Evolutionary conservation across 1,284 basidiomycete species (phyloP).

Genomic region (Ustilago cynodontis): DNA sequence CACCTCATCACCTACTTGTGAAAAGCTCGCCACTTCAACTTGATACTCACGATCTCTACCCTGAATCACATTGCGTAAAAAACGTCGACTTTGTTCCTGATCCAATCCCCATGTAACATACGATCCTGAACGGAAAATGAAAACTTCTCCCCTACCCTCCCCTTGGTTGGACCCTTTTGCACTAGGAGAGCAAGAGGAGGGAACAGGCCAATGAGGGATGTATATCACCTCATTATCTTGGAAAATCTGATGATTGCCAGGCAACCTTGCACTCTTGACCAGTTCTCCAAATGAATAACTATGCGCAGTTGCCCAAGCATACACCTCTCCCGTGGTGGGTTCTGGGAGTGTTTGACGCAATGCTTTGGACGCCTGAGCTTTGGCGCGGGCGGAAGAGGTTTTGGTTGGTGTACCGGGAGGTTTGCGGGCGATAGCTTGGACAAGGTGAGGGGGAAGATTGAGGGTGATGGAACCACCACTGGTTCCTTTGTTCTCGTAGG

Average conservation of each 20-base stretch:
- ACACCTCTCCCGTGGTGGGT: slow-evolving; percentile 54
- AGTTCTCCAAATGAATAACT: slow-evolving; percentile 62
- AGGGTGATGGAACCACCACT: slow-evolving; percentile 48
- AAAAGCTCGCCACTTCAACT: slow-evolving; percentile 54
- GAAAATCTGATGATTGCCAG: slow-evolving; percentile 55
- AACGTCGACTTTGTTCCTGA: slow-evolving; percentile 54
- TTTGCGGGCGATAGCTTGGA: slow-evolving; percentile 48
- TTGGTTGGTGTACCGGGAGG: slow-evolving; percentile 30
- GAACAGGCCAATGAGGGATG: slow-evolving; percentile 61
- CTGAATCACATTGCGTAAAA: slow-evolving; percentile 58
- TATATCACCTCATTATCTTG: slow-evolving; percentile 67
- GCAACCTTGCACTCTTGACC: slow-evolving; percentile 51
- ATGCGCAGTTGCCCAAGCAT: slow-evolving; percentile 64
- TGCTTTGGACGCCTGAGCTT: slow-evolving; percentile 49
- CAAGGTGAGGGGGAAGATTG: slow-evolving; percentile 43
- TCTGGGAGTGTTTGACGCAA: slow-evolving; percentile 40
- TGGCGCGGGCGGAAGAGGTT: slow-evolving; percentile 44
- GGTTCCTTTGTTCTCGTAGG: slow-evolving; percentile 38
- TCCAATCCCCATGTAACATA: slow-evolving; percentile 68
- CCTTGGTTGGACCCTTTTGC: no score
- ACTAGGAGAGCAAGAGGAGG: neutral
- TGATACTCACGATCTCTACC: slow-evolving; percentile 35
- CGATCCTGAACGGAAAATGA: slow-evolving; percentile 65
- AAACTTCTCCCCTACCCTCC: slow-evolving; percentile 55
- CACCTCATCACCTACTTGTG: slow-evolving; percentile 64